Evolutionary conservation across 495 filamentous ascomycete species (phyloP).

Genomic region (Parathielavia appendiculata): DNA sequence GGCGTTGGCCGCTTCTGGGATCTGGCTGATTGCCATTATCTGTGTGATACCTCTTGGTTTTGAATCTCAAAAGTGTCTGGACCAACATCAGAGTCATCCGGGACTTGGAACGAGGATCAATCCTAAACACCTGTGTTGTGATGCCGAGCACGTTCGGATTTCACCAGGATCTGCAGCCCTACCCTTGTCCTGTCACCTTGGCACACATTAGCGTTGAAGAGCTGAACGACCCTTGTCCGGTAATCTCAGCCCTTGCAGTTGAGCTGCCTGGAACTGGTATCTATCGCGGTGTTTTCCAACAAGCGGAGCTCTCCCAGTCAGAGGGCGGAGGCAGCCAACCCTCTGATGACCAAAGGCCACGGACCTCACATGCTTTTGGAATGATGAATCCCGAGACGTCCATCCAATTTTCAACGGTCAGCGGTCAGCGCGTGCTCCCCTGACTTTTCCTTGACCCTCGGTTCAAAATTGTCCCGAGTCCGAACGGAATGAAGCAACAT

Average conservation of each 20-base stretch:
- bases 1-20: too few species aligned
- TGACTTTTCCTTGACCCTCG: too few species aligned
- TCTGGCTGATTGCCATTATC: too few species aligned
- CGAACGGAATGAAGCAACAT: too few species aligned
- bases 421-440: too few species aligned
- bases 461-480: too few species aligned
- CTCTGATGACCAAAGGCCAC: too few species aligned
- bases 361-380: too few species aligned
- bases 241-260: constrained; percentile 3
- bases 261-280: background rate
- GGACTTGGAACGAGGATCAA: background rate
- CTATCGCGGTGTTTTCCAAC: background rate
- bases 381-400: too few species aligned
- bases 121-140: background rate
- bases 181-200: background rate
- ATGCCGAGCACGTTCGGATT: background rate
- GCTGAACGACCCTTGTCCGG: constrained; percentile 2
- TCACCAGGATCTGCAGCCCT: background rate
- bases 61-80: background rate
- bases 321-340: too few species aligned
- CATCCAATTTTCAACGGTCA: too few species aligned
- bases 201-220: background rate
- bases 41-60: background rate
- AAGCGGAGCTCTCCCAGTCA: too few species aligned
- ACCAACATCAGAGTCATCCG: background rate